A percentile compares a stretch with the other conserved stretches of the same genome.
Conservation (phyloP, 176 grass and related monocot species). For the Cenchrus purpureus region DNA sequence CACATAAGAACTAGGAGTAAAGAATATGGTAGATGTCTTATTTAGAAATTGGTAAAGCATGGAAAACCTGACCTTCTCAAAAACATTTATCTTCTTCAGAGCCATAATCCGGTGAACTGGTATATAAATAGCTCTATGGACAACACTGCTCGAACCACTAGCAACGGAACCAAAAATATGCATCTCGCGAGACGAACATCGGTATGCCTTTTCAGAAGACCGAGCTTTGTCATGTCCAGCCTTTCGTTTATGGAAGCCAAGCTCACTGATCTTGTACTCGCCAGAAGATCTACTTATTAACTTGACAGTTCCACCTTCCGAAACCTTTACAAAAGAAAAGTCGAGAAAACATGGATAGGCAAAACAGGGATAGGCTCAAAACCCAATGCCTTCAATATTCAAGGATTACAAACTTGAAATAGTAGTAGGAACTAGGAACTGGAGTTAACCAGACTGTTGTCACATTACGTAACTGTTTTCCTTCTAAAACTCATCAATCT, state of each 20-base stretch:
- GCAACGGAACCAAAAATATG: constrained; percentile 88
- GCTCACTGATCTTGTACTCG: constrained; percentile 90
- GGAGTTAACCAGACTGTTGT: too few species aligned
- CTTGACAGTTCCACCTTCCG: constrained; percentile 79
- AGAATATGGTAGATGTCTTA: neutral
- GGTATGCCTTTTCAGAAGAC: constrained; percentile 68
- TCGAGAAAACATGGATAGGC: neutral
- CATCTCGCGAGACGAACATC: constrained; percentile 83
- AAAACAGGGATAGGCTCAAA: neutral
- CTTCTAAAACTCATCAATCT: too few species aligned
- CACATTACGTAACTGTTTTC: too few species aligned
- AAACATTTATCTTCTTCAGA: constrained; percentile 90
- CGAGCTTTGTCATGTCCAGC: constrained; percentile 46
- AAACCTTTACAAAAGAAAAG: constrained; percentile 56
- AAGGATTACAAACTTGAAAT: neutral
- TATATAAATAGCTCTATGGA: constrained; percentile 75
- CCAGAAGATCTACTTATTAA: constrained; percentile 79
- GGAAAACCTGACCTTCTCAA: constrained; percentile 70
- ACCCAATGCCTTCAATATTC: neutral
- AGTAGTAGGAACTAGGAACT: neutral
- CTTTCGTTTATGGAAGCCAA: constrained; percentile 58
- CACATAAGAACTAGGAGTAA: neutral
- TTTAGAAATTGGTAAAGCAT: neutral
- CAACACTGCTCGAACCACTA: constrained; percentile 82
- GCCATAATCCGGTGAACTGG: constrained; percentile 75